A percentile compares a stretch with the other conserved stretches of the same genome.
Evolutionary conservation across 2,329 filamentous ascomycete genomes (phyloP).

Genomic region (Aureobasidium zeae): DNA sequence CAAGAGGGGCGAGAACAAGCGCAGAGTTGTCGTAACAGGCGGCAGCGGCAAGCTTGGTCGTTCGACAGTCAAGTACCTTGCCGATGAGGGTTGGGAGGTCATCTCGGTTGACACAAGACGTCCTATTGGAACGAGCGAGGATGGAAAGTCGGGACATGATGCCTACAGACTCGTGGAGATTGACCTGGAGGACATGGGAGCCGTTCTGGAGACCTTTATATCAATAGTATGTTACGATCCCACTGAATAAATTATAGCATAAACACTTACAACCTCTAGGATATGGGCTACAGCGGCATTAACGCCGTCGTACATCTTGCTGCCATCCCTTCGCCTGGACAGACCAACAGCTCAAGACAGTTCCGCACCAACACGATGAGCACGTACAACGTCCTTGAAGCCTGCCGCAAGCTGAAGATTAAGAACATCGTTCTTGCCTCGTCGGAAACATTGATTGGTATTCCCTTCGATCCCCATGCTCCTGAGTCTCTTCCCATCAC

Average conservation of each 20-base stretch:
- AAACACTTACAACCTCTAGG: not conserved
- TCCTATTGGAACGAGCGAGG: conserved; percentile 20
- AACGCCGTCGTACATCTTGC: conserved; percentile 22
- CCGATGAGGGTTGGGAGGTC: conserved; percentile 23
- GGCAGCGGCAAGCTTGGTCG: conserved; percentile 22
- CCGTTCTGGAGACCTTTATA: conserved; percentile 21
- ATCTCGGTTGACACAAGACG: conserved; percentile 21
- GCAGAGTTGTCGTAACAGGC: conserved; percentile 21
- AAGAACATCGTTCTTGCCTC: conserved; percentile 22
- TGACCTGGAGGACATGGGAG: conserved; percentile 22
- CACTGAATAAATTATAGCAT: not conserved
- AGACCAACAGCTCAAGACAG: conserved; percentile 21
- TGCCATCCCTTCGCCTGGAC: conserved; percentile 21
- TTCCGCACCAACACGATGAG: conserved; percentile 22
- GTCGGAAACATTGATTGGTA: conserved; percentile 22
- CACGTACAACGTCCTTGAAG: conserved; percentile 22
- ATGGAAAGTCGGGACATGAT: conserved; percentile 21
- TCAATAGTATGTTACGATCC: conserved; percentile 14
- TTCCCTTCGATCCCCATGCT: conserved; percentile 21
- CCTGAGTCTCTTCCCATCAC: conserved; percentile 20
- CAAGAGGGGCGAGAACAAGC: conserved; percentile 18
- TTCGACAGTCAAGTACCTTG: conserved; percentile 21
- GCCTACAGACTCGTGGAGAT: conserved; percentile 22
- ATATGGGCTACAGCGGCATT: conserved; percentile 22
- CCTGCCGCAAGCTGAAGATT: conserved; percentile 21